Base-by-base conservation (phyloP, 2,329 filamentous ascomycete species). In the Raffaelea albimanens region DNA sequence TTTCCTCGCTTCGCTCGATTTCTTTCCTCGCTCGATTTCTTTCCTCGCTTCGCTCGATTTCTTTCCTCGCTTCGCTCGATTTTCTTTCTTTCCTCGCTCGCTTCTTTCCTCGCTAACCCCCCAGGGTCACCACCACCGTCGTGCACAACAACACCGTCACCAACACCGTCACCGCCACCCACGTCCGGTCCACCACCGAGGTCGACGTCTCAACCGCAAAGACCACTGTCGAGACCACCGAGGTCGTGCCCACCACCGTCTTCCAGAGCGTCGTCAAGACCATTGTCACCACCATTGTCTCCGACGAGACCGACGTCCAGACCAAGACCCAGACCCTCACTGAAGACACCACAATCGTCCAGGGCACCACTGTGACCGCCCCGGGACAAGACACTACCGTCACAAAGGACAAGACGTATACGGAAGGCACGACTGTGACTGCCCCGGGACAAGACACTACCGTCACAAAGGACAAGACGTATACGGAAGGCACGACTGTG, bases 131-230 rank as follows among this genome's bases (percentile, higher is more conserved):
- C 3, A 19, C 19, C 5, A 51, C 43, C 8, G 44, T 48, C 38
- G 57, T 48, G 47, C 54, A 55, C 43, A 48, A 41, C 16, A 23
- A 44, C n/a, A 44, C 22, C 19, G 43, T 14, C 42, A 49, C 48
- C 38, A 44, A 20, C 8, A 22, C 19, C 8, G 40, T 10, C 10
- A 42, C 21, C 8, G 16, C 40, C 40, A 42, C 40, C n/a, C 4
- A 9, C n/a, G 40, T 21, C 39, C 9, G 18, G 10, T 9, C 18
- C 39, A 40, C 10, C n/a, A n/a, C n/a, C n/a, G n/a, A n/a, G n/a
- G n/a, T n/a, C n/a, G n/a, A n/a, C n/a, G n/a, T n/a, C n/a, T n/a
- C n/a, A n/a, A n/a, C n/a, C n/a, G n/a, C n/a, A n/a, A n/a, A n/a
- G n/a, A n/a, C n/a, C n/a, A 41, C 40, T 5, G 40, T 36, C 31